Evolutionary conservation across 129 eudicot genomes (phyloP).

Genomic region (Heracleum sosnowskyi): DNA sequence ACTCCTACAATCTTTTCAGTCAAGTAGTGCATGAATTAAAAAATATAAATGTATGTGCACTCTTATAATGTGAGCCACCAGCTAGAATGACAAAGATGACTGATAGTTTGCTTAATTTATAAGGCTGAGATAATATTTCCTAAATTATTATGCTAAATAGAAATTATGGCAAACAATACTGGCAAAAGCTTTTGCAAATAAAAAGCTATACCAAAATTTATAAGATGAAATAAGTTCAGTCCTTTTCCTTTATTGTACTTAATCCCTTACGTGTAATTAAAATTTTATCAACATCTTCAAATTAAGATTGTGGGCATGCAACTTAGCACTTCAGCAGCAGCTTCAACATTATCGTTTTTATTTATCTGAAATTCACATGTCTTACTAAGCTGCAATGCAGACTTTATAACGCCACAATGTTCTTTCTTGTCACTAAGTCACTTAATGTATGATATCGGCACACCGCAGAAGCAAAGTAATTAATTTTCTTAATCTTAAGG

Average conservation of each 20-base stretch:
- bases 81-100: constrained; percentile 2
- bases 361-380: neutral
- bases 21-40: neutral
- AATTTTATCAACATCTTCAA: neutral
- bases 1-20: no score
- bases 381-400: neutral
- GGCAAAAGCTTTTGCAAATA: neutral
- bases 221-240: neutral
- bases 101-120: neutral
- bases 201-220: neutral
- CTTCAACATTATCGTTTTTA: neutral
- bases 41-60: neutral
- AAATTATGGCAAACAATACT: neutral
- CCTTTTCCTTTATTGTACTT: neutral
- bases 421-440: neutral
- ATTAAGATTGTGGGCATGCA: neutral
- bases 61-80: neutral
- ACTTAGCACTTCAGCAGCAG: neutral
- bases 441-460: neutral
- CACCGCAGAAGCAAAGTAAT: neutral
- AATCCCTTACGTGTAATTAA: neutral
- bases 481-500: neutral
- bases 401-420: neutral
- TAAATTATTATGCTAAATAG: neutral
- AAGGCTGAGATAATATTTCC: neutral